Percentiles rank a stretch among this genome's conserved stretches.
Evolutionary conservation across 441 rosid species (phyloP).

Genomic region (Pelargonium fulgidum): DNA sequence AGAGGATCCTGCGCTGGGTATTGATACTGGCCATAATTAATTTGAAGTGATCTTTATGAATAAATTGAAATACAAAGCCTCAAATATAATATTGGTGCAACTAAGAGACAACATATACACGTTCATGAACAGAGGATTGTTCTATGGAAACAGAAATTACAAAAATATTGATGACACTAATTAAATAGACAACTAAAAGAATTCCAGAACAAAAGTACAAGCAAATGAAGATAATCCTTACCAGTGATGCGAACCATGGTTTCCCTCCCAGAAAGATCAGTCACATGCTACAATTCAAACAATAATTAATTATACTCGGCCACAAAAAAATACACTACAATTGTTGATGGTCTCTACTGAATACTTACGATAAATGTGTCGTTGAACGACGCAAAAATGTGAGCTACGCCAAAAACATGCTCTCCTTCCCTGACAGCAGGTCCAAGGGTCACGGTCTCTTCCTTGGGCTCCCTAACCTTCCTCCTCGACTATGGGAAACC

Average conservation of each 20-base stretch:
- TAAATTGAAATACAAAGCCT: too few species aligned
- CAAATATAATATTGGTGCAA: too few species aligned
- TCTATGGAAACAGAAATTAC: too few species aligned
- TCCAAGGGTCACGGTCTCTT: constrained; percentile 56
- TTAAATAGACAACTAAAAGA: neutral
- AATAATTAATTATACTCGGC: neutral
- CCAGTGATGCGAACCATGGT: constrained; percentile 63
- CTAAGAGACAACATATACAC: too few species aligned
- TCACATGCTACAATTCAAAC: constrained; percentile 41
- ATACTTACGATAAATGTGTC: constrained; percentile 62
- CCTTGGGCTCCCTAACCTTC: constrained; percentile 61
- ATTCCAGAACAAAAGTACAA: neutral
- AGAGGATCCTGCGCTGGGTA: too few species aligned
- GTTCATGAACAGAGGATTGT: too few species aligned
- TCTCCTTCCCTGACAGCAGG: constrained; percentile 67
- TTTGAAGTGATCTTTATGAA: too few species aligned
- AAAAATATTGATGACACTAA: too few species aligned
- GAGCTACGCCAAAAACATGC: constrained; percentile 60
- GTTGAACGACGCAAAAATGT: constrained; percentile 61
- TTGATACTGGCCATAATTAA: too few species aligned
- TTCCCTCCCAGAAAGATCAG: constrained; percentile 67
- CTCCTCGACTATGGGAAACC: constrained; percentile 35
- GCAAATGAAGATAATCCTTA: constrained; percentile 14
- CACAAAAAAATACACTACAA: neutral
- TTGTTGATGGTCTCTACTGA: neutral